Evolutionary conservation across 2,329 filamentous ascomycete genomes (phyloP).

Genomic region (Didymella arachidicola): DNA sequence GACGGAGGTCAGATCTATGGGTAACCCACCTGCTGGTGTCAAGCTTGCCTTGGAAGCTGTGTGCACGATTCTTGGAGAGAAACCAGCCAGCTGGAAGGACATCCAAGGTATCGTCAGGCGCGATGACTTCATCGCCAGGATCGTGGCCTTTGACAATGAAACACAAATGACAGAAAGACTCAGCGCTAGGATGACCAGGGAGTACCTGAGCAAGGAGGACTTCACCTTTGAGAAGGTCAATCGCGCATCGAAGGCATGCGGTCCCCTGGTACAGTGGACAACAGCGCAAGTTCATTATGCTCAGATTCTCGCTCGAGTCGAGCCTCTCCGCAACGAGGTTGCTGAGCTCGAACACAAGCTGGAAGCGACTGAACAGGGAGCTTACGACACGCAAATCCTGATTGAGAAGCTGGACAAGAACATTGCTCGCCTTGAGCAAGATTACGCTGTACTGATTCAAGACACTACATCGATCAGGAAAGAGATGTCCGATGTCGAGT

Average conservation of each 20-base stretch:
- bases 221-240: slow-evolving; percentile 98
- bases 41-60: slow-evolving; percentile 94
- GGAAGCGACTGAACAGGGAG: slow-evolving; percentile 90
- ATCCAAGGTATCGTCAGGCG: slow-evolving; percentile 87
- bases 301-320: slow-evolving; percentile 94
- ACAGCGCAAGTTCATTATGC: slow-evolving; percentile 96
- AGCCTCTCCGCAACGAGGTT: slow-evolving; percentile 90
- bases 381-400: slow-evolving; percentile 87
- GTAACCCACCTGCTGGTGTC: slow-evolving; percentile 88
- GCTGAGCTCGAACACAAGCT: slow-evolving; percentile 85
- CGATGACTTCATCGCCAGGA: slow-evolving; percentile 97
- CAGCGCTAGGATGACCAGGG: slow-evolving; percentile 87
- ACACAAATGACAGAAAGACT: slow-evolving; percentile 87
- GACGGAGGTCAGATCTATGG: slow-evolving; percentile 97
- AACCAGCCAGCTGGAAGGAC: slow-evolving; percentile 87
- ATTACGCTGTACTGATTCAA: slow-evolving; percentile 94
- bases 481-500: slow-evolving; percentile 95
- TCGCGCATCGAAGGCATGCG: slow-evolving; percentile 94
- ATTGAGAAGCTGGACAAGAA: slow-evolving; percentile 85
- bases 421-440: slow-evolving; percentile 93
- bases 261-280: slow-evolving; percentile 96
- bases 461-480: slow-evolving; percentile 97
- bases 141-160: slow-evolving; percentile 96
- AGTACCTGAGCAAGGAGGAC: slow-evolving; percentile 90
- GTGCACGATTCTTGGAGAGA: slow-evolving; percentile 91